Percentiles rank a stretch among this genome's conserved stretches.
These are phyloP conservation scores for Saccharomycopsis hybrid DNA, from an alignment of 1,139 yeast species.

Conservation along the genomic window DNA sequence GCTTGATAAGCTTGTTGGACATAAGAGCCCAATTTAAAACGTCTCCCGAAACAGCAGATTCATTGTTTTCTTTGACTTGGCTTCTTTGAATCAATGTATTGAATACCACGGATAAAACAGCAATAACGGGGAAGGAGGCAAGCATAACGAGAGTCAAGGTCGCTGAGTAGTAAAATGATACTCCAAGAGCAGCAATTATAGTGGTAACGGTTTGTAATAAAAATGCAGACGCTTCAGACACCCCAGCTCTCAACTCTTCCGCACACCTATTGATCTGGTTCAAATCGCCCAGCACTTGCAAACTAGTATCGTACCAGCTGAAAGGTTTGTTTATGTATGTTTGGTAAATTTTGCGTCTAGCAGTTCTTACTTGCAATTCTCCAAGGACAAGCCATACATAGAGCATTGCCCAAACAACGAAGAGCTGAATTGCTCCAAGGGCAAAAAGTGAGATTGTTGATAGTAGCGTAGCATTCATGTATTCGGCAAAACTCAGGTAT, in stretches of 20 bases:
- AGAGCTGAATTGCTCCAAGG: slow-evolving; percentile 48
- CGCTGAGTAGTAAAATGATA: slow-evolving; percentile 80
- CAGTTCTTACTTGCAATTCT: slow-evolving; percentile 58
- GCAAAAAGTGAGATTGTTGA: slow-evolving; percentile 50
- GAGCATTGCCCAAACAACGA: slow-evolving; percentile 51
- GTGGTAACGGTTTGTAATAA: slow-evolving; percentile 47
- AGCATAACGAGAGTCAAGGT: slow-evolving; percentile 68
- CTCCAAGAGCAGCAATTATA: slow-evolving; percentile 48
- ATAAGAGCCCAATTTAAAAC: slow-evolving; percentile 64
- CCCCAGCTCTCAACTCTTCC: slow-evolving; percentile 69
- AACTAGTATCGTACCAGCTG: slow-evolving; percentile 55
- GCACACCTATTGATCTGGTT: slow-evolving; percentile 66
- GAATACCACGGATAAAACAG: slow-evolving; percentile 41
- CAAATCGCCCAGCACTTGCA: slow-evolving; percentile 53
- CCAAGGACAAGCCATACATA: slow-evolving; percentile 66
- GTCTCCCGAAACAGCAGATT: slow-evolving; percentile 51
- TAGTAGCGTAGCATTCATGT: slow-evolving; percentile 39
- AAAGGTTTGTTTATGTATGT: slow-evolving; percentile 36
- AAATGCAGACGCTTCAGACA: slow-evolving; percentile 61
- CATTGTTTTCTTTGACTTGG: slow-evolving; percentile 51
- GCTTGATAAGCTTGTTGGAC: slow-evolving; percentile 53
- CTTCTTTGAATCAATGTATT: slow-evolving; percentile 45
- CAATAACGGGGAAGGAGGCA: slow-evolving; percentile 66
- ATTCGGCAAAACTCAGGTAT: slow-evolving; percentile 29
- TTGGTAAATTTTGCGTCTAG: slow-evolving; percentile 40